Percentiles rank a stretch among this genome's conserved stretches.
Evolutionary conservation across 1,139 yeast genomes (phyloP).

Genomic region (Meyerozyma carpophila): DNA sequence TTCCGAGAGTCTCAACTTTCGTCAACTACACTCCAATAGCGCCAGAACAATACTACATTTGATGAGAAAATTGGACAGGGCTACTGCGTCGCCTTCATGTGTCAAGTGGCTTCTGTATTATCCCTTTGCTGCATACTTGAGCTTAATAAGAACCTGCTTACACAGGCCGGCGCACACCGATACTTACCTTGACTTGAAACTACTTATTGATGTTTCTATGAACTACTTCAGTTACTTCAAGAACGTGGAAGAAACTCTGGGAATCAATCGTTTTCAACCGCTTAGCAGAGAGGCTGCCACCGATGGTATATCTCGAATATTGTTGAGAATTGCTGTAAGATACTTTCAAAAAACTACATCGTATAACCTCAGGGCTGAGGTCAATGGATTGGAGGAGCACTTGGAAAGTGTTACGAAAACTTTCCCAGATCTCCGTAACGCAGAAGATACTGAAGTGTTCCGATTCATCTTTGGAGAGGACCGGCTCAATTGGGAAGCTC

Average conservation of each 20-base stretch:
- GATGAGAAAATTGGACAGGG: slow-evolving; percentile 16
- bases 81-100: slow-evolving; percentile 18
- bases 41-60: slow-evolving; percentile 32
- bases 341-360: slow-evolving; percentile 19
- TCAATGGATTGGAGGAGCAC: slow-evolving; percentile 17
- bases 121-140: slow-evolving; percentile 31
- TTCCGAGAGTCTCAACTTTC: slow-evolving; percentile 12
- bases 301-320: slow-evolving; percentile 17
- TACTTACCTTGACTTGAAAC: slow-evolving; percentile 22
- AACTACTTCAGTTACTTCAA: slow-evolving; percentile 15
- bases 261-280: slow-evolving; percentile 11
- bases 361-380: slow-evolving; percentile 10
- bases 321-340: slow-evolving; percentile 21
- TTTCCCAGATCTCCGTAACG: slow-evolving; percentile 22
- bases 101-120: slow-evolving; percentile 30
- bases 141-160: slow-evolving; percentile 25
- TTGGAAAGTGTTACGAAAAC: slow-evolving; percentile 16
- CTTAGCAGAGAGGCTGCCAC: slow-evolving; percentile 19
- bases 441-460: slow-evolving; percentile 1
- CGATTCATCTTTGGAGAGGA: slow-evolving; percentile 3
- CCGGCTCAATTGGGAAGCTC: neutral
- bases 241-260: slow-evolving; percentile 10
- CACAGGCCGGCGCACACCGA: slow-evolving; percentile 27
- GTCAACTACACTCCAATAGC: slow-evolving; percentile 25
- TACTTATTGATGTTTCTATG: slow-evolving; percentile 25